A percentile compares a stretch with the other conserved stretches of the same genome.
Evolutionary conservation across 2,329 filamentous ascomycete genomes (phyloP).

Genomic region (Nigrospora oryzae): DNA sequence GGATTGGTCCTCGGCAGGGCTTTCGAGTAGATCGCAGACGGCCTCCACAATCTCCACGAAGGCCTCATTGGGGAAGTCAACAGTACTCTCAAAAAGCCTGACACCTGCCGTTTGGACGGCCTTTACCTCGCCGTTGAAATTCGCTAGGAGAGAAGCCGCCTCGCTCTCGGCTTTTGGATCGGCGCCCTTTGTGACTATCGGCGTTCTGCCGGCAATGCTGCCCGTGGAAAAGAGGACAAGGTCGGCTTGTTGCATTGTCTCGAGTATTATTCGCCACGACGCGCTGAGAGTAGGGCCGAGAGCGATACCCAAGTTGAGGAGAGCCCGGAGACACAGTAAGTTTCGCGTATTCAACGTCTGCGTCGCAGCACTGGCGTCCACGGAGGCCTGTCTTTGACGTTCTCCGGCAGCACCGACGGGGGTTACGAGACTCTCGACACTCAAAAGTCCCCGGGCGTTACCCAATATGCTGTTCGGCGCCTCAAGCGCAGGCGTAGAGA

Average conservation of each 20-base stretch:
- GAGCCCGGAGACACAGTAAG: constrained; percentile 76
- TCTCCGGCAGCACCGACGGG: constrained; percentile 48
- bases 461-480: constrained; percentile 51
- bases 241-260: constrained; percentile 88
- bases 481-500: constrained; percentile 40
- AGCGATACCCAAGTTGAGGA: constrained; percentile 93
- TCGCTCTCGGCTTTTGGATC: constrained; percentile 45
- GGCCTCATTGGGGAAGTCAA: constrained; percentile 76
- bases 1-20: constrained; percentile 17
- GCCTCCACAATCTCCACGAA: constrained; percentile 73
- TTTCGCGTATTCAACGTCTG: constrained; percentile 75
- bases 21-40: constrained; percentile 61
- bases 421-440: constrained; percentile 61
- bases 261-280: constrained; percentile 86
- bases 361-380: constrained; percentile 39
- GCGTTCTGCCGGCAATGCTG: constrained; percentile 43
- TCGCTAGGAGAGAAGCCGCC: constrained; percentile 43
- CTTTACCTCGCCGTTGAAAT: constrained; percentile 72
- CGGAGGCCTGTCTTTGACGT: constrained; percentile 48
- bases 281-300: constrained; percentile 77
- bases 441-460: constrained; percentile 65
- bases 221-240: constrained; percentile 66
- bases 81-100: constrained; percentile 82
- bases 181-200: constrained; percentile 34
- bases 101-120: constrained; percentile 84